A percentile compares a stretch with the other conserved stretches of the same genome.
Conservation (phyloP, 176 grass and related monocot species). For the barley (Hordeum vulgare) region DNA sequence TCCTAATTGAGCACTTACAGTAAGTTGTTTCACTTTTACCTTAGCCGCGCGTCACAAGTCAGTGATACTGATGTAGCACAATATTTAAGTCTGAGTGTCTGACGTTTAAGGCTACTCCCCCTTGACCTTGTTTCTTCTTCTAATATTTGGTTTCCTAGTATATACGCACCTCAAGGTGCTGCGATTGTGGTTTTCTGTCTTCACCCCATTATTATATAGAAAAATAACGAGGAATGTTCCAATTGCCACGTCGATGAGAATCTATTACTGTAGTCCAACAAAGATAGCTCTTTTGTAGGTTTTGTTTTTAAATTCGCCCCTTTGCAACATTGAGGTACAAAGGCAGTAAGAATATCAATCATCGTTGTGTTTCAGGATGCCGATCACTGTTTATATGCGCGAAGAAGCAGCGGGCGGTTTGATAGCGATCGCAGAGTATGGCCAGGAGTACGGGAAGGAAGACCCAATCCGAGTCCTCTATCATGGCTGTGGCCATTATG, state of each 20-base stretch:
- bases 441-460: slow-evolving; percentile 63
- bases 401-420: slow-evolving; percentile 51
- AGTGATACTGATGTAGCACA: background rate
- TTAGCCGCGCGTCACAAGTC: background rate
- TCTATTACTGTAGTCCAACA: background rate
- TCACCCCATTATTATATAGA: background rate
- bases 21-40: background rate
- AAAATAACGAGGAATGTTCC: background rate
- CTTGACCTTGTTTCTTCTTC: background rate
- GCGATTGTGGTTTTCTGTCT: background rate
- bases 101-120: no score
- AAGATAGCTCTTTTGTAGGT: background rate
- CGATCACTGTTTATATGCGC: slow-evolving; percentile 66
- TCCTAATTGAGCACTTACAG: background rate
- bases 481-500: slow-evolving; percentile 74
- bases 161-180: background rate
- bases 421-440: slow-evolving; percentile 66
- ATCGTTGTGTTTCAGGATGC: slow-evolving; percentile 37
- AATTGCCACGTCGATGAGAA: background rate
- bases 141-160: background rate
- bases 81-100: background rate
- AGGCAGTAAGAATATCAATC: background rate
- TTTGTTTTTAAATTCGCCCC: background rate
- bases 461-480: slow-evolving; percentile 65
- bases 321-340: background rate